Conservation (phyloP, 2,329 filamentous ascomycete genomes). For the Pestalotiopsis sp. region DNA sequence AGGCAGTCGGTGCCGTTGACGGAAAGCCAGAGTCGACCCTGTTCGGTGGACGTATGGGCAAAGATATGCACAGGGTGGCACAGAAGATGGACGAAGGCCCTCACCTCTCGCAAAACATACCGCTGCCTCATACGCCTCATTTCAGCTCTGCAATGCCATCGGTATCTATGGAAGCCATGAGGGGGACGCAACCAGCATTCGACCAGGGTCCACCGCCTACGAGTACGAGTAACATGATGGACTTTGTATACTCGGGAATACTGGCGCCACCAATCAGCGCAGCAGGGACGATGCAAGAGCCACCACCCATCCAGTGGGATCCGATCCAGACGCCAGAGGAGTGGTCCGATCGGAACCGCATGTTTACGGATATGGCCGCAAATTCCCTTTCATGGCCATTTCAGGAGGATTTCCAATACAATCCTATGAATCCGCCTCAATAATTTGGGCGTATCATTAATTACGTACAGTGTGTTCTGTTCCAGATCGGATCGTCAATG, state of each 20-base stretch:
- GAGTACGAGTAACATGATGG: not conserved
- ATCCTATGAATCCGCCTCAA: not conserved
- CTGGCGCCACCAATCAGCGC: not conserved
- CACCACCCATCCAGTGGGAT: slow-evolving; percentile 15
- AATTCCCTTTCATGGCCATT: not conserved
- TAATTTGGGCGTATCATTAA: not conserved
- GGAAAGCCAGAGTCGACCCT: slow-evolving; percentile 16
- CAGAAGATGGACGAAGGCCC: not conserved
- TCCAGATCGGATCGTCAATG: too few relatives aligned
- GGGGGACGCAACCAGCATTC: not conserved
- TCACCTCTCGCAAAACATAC: not conserved
- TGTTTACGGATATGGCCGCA: slow-evolving; percentile 14
- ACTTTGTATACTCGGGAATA: slow-evolving; percentile 15
- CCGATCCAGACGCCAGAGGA: slow-evolving; percentile 15
- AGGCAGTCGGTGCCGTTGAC: slow-evolving; percentile 22
- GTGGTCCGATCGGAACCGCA: slow-evolving; percentile 14
- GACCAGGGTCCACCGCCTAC: not conserved
- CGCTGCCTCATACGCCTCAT: not conserved
- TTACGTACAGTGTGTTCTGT: too few relatives aligned
- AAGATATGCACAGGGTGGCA: slow-evolving; percentile 9
- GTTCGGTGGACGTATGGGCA: slow-evolving; percentile 13
- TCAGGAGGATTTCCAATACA: not conserved
- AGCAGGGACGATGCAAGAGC: not conserved
- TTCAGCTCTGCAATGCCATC: not conserved
- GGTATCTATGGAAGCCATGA: not conserved